Percentiles rank a stretch among this genome's conserved stretches.
phyloP scores from a whole-genome alignment of 331 rosid species.

The Acacia concinna region DNA sequence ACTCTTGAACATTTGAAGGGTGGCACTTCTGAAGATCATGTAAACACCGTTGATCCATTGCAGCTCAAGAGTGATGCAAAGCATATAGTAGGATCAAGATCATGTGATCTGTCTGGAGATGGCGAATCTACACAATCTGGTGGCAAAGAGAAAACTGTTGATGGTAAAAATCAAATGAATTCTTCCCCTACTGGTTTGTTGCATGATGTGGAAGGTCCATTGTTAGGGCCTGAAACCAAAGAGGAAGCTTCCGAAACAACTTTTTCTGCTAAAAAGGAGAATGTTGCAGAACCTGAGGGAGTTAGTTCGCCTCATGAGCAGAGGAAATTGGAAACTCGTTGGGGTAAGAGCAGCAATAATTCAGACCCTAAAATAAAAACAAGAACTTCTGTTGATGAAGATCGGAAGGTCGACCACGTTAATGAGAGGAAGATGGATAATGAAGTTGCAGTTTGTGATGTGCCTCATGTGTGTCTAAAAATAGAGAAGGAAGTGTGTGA shows the following conservation, averaged over 20 bases:
- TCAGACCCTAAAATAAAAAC: slow-evolving; percentile 42
- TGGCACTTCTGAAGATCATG: slow-evolving; percentile 32
- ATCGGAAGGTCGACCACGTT: slow-evolving; percentile 36
- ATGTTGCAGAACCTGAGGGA: slow-evolving; percentile 39
- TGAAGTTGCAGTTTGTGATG: slow-evolving; percentile 26
- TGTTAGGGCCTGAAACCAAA: slow-evolving; percentile 36
- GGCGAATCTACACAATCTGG: slow-evolving; percentile 39
- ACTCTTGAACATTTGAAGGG: slow-evolving; percentile 37
- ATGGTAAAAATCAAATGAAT: slow-evolving; percentile 34
- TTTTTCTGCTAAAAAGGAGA: slow-evolving; percentile 31
- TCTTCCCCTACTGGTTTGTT: slow-evolving; percentile 36
- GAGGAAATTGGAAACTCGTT: slow-evolving; percentile 32
- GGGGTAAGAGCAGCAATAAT: slow-evolving; percentile 34
- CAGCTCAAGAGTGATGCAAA: slow-evolving; percentile 31
- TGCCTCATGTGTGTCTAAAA: slow-evolving; percentile 22
- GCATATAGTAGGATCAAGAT: slow-evolving; percentile 1
- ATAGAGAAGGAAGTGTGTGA: slow-evolving; percentile 41
- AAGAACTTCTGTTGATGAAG: slow-evolving; percentile 36
- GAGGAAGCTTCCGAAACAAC: slow-evolving; percentile 41
- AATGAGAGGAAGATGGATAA: slow-evolving; percentile 32
- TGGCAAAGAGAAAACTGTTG: slow-evolving; percentile 43
- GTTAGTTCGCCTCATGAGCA: slow-evolving; percentile 35
- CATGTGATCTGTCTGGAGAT: slow-evolving; percentile 38
- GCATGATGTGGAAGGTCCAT: slow-evolving; percentile 37
- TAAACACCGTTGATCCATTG: slow-evolving; percentile 16